Conservation (phyloP, 176 grass and related monocot species). For the Rhipidocladum racemiflorum region DNA sequence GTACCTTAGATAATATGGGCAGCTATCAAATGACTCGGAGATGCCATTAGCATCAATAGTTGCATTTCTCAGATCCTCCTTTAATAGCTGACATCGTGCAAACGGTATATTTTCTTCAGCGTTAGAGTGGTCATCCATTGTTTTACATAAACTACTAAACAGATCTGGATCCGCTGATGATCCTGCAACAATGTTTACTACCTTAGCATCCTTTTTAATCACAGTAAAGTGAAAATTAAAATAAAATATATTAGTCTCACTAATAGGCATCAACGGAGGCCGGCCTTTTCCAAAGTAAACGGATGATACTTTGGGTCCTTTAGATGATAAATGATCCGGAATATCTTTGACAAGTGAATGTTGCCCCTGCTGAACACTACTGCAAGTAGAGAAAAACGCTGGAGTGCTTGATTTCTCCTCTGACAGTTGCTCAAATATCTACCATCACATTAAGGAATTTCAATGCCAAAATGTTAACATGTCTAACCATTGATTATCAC, state of each 20-base stretch:
- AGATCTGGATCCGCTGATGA: conserved; percentile 37
- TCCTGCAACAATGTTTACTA: conserved; percentile 40
- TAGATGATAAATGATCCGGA: conserved; percentile 56
- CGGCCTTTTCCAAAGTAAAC: conserved; percentile 64
- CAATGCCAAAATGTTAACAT: conserved; percentile 14
- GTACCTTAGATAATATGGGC: conserved; percentile 94
- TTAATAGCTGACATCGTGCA: conserved; percentile 45
- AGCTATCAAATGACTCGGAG: conserved; percentile 76
- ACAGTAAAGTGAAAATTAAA: neutral
- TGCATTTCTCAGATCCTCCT: conserved; percentile 69
- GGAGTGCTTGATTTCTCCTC: conserved; percentile 59
- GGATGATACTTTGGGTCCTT: conserved; percentile 62
- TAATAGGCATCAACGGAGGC: conserved; percentile 61
- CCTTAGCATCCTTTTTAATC: conserved; percentile 3
- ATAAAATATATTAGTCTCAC: conserved; percentile 47
- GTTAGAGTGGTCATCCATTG: conserved; percentile 40
- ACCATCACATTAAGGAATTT: conserved; percentile 60
- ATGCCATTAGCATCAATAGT: conserved; percentile 59
- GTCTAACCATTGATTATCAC: conserved; percentile 3
- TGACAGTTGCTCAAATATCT: conserved; percentile 91
- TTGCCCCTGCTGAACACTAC: conserved; percentile 36
- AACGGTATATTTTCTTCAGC: conserved; percentile 42
- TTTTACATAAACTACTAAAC: conserved; percentile 46
- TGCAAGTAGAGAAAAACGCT: conserved; percentile 49
- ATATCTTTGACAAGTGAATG: conserved; percentile 43